phyloP scores from a whole-genome alignment of 495 filamentous ascomycete genomes.

The Apiosordaria backusii region DNA sequence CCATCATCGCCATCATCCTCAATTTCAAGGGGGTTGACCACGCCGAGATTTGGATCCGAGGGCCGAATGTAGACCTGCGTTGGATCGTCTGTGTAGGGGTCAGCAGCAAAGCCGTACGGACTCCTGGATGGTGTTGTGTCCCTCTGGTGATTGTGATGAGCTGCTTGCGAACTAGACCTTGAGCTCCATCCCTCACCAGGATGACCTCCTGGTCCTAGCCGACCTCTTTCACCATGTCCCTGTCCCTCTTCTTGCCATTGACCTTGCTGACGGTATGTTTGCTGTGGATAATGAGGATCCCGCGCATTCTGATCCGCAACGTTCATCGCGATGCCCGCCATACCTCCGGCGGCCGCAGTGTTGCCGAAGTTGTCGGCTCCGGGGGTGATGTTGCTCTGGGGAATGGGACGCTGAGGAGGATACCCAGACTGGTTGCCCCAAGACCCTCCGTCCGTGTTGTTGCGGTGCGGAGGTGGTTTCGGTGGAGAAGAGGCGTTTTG shows the following conservation, averaged over 20 bases:
- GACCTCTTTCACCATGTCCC: conserved; percentile 13
- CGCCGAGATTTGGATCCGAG: conserved; percentile 49
- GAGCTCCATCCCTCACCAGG: conserved; percentile 13
- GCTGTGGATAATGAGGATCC: conserved; percentile 51
- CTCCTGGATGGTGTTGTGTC: conserved; percentile 30
- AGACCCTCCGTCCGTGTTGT: conserved; percentile 2
- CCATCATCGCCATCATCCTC: conserved; percentile 86
- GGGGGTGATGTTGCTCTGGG: conserved; percentile 60
- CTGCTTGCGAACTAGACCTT: conserved; percentile 12
- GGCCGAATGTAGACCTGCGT: conserved; percentile 59
- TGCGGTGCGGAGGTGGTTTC: conserved; percentile 8
- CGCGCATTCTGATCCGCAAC: conserved; percentile 70
- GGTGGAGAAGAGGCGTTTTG: conserved; percentile 23
- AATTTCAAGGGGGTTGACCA: conserved; percentile 75
- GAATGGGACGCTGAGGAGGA: conserved; percentile 22
- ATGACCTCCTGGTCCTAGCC: conserved; percentile 20
- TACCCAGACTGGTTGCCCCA: conserved; percentile 19
- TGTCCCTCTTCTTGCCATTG: conserved; percentile 35
- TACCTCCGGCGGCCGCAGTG: conserved; percentile 62
- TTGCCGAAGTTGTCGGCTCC: conserved; percentile 73
- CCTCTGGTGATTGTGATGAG: conserved; percentile 21
- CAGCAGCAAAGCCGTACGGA: conserved; percentile 24
- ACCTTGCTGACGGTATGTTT: conserved; percentile 34
- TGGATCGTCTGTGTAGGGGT: conserved; percentile 38
- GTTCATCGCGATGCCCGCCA: conserved; percentile 70